Base-by-base conservation (phyloP, 1,284 basidiomycete genomes). In the Rhizoctonia solani region DNA sequence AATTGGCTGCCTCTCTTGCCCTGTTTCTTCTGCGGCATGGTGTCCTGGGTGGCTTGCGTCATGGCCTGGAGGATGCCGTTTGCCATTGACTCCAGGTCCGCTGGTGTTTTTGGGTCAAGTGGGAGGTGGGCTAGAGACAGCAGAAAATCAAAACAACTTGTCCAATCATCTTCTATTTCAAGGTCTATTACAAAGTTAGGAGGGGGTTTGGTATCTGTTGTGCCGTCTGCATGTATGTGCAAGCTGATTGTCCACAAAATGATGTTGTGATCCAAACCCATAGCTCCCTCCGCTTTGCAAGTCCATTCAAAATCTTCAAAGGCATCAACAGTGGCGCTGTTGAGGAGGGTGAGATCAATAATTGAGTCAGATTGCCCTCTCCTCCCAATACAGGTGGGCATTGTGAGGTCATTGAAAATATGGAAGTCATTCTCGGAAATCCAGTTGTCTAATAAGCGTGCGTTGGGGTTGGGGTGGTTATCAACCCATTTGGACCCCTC, bases 371-470 rank as follows among this genome's bases (percentile, higher is more conserved):
- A 21, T 39, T 68, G 46, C 2, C 27, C 19, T 1, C 5, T 27
- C 19, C 21, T 29, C 14, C 50, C 50, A 1, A 25, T 27, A 3
- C 67, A 8, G n/a, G 66, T 58, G 30, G 30, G 19, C 3, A 25
- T n/a, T 25, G 30, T 46, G 21, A 3, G 14, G 3, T 4, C n/a
- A 50, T 54, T 68, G 3, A 59, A 23, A 23, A 54, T 30, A 0
- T 14, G 8, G 23, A 59, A 25, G 21, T 42, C 46, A 16, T 65
- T 59, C 19, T 16, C 29, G n/a, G 49, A n/a, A 27, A 65, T 53
- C 67, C 67, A 68, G 8, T 41, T 41, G 9, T 56, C 67, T 4
- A 68, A 53, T 5, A 46, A 41, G 11, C 16, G n/a, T 2, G 67
- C 59, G 16, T 25, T 13, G 6, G 56, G n/a, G n/a, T n/a, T n/a